phyloP scores from a whole-genome alignment of 257 asterid genomes.

The Scutellaria barbata region DNA sequence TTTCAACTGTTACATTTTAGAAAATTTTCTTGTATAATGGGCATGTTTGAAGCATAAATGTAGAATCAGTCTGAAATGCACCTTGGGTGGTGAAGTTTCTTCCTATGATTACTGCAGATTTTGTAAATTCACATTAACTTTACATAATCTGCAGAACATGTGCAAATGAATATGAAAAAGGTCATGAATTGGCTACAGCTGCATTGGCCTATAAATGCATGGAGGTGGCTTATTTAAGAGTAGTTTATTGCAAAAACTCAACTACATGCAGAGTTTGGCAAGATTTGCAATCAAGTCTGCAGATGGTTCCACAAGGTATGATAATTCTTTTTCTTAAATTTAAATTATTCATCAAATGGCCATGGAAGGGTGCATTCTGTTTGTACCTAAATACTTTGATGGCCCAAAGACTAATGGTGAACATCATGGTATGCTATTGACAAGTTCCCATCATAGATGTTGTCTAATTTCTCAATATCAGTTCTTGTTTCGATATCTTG shows the following conservation, averaged over 20 bases:
- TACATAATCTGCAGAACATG: slow-evolving; percentile 63
- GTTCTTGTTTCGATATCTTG: slow-evolving; percentile 13
- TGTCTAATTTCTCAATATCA: not conserved
- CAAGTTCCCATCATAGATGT: not conserved
- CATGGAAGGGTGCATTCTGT: not conserved
- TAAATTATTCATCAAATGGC: slow-evolving; percentile 17
- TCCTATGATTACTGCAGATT: slow-evolving; percentile 26
- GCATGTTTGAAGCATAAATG: slow-evolving; percentile 27
- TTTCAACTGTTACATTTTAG: not conserved
- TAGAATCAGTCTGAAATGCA: slow-evolving; percentile 21
- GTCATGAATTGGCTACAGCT: slow-evolving; percentile 77
- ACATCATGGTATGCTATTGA: not conserved
- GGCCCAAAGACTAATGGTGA: not conserved
- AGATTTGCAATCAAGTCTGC: slow-evolving; percentile 72
- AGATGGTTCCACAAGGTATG: slow-evolving; percentile 76
- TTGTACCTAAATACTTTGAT: not conserved
- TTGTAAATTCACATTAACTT: slow-evolving; percentile 37
- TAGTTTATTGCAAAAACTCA: slow-evolving; percentile 71
- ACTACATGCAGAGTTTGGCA: slow-evolving; percentile 53
- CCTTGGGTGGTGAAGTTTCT: slow-evolving; percentile 27
- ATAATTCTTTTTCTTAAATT: slow-evolving; percentile 5
- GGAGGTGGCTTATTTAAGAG: slow-evolving; percentile 87
- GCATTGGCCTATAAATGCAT: slow-evolving; percentile 88
- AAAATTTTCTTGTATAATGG: not conserved
- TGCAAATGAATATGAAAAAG: slow-evolving; percentile 73